Conservation (phyloP, 352 stramenopile species). For the Globisporangium parvum region DNA sequence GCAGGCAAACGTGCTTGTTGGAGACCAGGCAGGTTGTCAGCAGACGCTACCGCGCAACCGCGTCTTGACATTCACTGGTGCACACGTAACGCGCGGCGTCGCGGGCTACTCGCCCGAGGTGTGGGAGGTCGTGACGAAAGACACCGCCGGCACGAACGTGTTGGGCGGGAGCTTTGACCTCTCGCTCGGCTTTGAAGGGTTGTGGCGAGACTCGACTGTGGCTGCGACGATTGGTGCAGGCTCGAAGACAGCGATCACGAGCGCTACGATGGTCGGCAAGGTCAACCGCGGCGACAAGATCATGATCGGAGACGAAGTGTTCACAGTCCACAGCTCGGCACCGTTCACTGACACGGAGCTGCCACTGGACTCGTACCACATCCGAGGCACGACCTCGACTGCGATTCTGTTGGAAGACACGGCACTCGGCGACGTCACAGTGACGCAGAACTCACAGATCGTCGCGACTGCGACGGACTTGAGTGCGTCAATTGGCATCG, state of each 20-base stretch:
- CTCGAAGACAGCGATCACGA: conserved; percentile 39
- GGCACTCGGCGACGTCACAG: conserved; percentile 52
- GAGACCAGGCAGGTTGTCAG: conserved; percentile 29
- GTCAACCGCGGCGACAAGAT: conserved; percentile 66
- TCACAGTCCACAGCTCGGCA: conserved; percentile 54
- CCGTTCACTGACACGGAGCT: conserved; percentile 65
- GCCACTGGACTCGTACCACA: conserved; percentile 65
- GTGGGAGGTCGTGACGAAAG: conserved; percentile 52
- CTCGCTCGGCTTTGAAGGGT: conserved; percentile 64
- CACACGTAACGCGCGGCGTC: conserved; percentile 31
- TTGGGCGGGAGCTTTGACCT: conserved; percentile 64
- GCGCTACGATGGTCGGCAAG: conserved; percentile 42
- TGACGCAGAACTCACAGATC: conserved; percentile 21
- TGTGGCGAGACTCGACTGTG: conserved; percentile 30
- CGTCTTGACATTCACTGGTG: conserved; percentile 39
- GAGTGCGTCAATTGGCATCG: conserved; percentile 18
- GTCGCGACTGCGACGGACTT: conserved; percentile 50
- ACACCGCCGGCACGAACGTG: conserved; percentile 21
- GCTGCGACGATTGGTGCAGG: conserved; percentile 41
- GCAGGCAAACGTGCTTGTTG: conserved; percentile 48
- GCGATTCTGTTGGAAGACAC: conserved; percentile 53
- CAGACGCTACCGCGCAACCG: conserved; percentile 36
- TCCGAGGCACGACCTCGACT: conserved; percentile 27
- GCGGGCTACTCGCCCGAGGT: conserved; percentile 53
- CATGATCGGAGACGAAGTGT: conserved; percentile 48